phyloP scores from a whole-genome alignment of 169 alveolate species.

The Neospora caninum region DNA sequence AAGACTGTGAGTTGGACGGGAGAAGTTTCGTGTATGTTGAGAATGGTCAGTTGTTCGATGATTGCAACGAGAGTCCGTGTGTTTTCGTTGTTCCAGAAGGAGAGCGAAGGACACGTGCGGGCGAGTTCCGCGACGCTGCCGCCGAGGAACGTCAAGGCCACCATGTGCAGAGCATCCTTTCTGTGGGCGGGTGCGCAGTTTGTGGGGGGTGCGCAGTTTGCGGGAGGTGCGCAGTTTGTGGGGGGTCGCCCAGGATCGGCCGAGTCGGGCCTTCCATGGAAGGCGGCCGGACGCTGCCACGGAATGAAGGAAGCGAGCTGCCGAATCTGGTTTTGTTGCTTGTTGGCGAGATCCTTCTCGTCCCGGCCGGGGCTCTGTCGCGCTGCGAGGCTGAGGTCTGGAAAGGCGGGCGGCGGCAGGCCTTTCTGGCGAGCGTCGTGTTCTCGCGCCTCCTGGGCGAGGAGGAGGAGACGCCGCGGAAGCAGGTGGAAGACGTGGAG shows the following conservation, averaged over 20 bases:
- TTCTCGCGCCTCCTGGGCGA: slow-evolving; percentile 27
- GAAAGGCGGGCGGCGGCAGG: neutral
- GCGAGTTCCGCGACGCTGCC: slow-evolving; percentile 36
- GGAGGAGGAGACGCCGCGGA: slow-evolving; percentile 25
- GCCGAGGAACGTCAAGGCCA: slow-evolving; percentile 16
- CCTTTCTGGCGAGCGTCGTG: neutral
- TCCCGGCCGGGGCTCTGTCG: neutral
- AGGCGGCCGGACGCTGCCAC: neutral
- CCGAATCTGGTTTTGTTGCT: neutral
- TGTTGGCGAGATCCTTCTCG: neutral
- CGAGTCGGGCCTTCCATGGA: neutral
- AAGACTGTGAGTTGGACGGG: slow-evolving; percentile 38
- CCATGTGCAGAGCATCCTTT: slow-evolving; percentile 20
- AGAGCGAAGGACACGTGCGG: neutral
- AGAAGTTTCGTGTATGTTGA: slow-evolving; percentile 22
- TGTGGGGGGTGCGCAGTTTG: neutral
- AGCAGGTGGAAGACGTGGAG: slow-evolving; percentile 21
- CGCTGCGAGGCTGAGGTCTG: neutral
- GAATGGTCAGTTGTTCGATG: neutral
- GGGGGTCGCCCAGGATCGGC: neutral
- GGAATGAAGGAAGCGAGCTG: neutral
- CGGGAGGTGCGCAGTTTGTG: neutral
- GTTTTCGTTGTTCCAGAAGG: neutral
- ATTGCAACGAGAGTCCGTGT: neutral
- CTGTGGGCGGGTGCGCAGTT: neutral